Conservation (phyloP, 2,329 filamentous ascomycete species). For the Ciborinia camelliae region DNA sequence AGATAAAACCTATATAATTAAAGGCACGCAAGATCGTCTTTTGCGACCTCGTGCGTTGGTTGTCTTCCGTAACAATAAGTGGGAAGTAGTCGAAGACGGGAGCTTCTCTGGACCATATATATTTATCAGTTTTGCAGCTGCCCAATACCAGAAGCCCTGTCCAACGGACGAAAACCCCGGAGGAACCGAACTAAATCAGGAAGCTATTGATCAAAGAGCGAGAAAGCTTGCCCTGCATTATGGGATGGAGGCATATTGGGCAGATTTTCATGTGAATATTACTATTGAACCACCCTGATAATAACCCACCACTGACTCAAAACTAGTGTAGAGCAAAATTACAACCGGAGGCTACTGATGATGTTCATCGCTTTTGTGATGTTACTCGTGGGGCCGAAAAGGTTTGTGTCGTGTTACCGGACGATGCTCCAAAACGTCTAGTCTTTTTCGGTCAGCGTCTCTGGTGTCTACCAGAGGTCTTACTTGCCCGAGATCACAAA, state of each 20-base stretch:
- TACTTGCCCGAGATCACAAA: slow-evolving; percentile 20
- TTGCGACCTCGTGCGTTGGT: slow-evolving; percentile 18
- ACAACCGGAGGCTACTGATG: slow-evolving; percentile 19
- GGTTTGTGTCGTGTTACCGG: slow-evolving; percentile 18
- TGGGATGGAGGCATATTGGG: slow-evolving; percentile 20
- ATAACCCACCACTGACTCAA: neutral
- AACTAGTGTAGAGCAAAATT: slow-evolving; percentile 13
- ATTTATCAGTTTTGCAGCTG: slow-evolving; percentile 20
- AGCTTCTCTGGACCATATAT: slow-evolving; percentile 20
- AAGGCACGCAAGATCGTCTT: slow-evolving; percentile 17
- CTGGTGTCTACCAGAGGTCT: slow-evolving; percentile 19
- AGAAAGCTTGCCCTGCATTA: slow-evolving; percentile 6
- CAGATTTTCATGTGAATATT: slow-evolving; percentile 19
- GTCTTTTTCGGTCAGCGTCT: slow-evolving; percentile 19
- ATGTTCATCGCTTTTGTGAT: slow-evolving; percentile 22
- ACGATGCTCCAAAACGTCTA: slow-evolving; percentile 1
- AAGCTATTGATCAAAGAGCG: slow-evolving; percentile 14
- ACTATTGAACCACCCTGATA: neutral
- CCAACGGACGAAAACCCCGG: neutral
- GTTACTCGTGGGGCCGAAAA: slow-evolving; percentile 17
- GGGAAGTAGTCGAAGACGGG: slow-evolving; percentile 16
- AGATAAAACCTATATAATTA: slow-evolving; percentile 9
- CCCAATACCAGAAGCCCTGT: slow-evolving; percentile 13
- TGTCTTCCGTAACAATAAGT: slow-evolving; percentile 7
- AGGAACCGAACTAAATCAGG: slow-evolving; percentile 2